Conservation (phyloP, 176 grass and related monocot genomes). For the Calamus simplicifolius region DNA sequence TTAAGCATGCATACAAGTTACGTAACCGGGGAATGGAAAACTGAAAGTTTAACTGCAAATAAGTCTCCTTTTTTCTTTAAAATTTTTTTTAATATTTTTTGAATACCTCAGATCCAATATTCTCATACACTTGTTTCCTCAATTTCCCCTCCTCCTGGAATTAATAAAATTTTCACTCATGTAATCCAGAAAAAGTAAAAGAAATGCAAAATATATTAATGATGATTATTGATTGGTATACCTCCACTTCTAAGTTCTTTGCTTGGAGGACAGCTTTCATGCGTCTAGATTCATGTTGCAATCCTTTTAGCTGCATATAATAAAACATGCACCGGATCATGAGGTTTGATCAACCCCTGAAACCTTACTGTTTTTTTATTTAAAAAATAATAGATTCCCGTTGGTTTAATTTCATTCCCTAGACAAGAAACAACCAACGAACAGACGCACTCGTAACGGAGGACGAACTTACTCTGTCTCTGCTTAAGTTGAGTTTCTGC, state of each 20-base stretch:
- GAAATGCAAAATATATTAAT: not conserved
- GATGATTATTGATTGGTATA: slow-evolving; percentile 5
- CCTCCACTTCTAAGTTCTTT: slow-evolving; percentile 46
- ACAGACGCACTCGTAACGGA: not conserved
- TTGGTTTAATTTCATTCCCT: not conserved
- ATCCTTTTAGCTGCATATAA: slow-evolving; percentile 30
- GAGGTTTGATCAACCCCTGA: not conserved
- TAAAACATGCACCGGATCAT: not conserved
- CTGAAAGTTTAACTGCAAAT: not conserved
- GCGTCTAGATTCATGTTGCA: slow-evolving; percentile 45
- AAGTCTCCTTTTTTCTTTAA: no score
- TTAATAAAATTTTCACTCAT: not conserved
- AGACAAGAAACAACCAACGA: not conserved
- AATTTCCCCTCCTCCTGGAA: slow-evolving; percentile 6
- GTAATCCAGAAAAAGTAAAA: not conserved
- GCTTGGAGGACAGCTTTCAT: slow-evolving; percentile 29
- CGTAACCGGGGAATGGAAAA: not conserved
- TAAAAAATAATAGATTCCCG: not conserved
- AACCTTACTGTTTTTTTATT: not conserved
- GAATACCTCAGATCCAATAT: not conserved
- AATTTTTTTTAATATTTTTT: no score
- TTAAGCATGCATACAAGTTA: no score
- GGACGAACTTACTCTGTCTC: slow-evolving; percentile 31
- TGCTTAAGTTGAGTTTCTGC: slow-evolving; percentile 45
- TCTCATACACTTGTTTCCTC: not conserved